Conservation (phyloP, 2,329 filamentous ascomycete genomes). For the Thelonectria olida region DNA sequence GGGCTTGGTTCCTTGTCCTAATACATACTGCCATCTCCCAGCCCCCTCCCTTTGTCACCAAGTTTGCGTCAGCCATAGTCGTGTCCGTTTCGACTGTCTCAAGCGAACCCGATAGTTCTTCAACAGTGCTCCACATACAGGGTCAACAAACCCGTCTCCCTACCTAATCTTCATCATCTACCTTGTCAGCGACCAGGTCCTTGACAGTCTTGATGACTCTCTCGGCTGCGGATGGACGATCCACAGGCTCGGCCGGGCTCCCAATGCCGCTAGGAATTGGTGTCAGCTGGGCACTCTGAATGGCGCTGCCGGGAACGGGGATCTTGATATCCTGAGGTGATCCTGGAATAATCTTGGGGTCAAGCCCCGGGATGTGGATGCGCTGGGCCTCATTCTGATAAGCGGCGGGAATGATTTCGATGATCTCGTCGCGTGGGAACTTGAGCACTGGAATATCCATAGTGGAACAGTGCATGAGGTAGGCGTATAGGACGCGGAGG, state of each 20-base stretch:
- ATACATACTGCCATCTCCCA: conserved; percentile 9
- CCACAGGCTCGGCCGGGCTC: conserved; percentile 55
- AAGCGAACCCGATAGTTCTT: conserved; percentile 2
- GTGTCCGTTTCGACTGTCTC: conserved; percentile 2
- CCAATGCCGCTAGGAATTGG: conserved; percentile 59
- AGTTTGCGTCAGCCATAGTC: conserved; percentile 3
- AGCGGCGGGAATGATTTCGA: conserved; percentile 96
- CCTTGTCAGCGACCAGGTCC: conserved; percentile 62
- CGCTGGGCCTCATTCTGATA: conserved; percentile 97
- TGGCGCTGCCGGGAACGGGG: conserved; percentile 65
- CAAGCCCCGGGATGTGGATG: conserved; percentile 80
- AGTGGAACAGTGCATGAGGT: conserved; percentile 98
- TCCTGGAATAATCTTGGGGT: conserved; percentile 74
- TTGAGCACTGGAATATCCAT: conserved; percentile 92
- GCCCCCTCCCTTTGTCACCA: neutral
- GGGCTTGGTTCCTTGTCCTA: conserved; percentile 7
- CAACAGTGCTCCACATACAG: neutral
- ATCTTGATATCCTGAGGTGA: conserved; percentile 86
- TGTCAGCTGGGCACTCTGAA: conserved; percentile 50
- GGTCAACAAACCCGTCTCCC: neutral
- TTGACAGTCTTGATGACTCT: conserved; percentile 60
- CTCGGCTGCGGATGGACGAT: conserved; percentile 56
- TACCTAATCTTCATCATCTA: conserved; percentile 60
- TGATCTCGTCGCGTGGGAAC: conserved; percentile 96
- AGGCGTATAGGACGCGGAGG: conserved; percentile 95